Percentiles rank a stretch among this genome's conserved stretches.
Evolutionary conservation across 495 filamentous ascomycete species (phyloP).

Genomic region (Durotheca rogersii): DNA sequence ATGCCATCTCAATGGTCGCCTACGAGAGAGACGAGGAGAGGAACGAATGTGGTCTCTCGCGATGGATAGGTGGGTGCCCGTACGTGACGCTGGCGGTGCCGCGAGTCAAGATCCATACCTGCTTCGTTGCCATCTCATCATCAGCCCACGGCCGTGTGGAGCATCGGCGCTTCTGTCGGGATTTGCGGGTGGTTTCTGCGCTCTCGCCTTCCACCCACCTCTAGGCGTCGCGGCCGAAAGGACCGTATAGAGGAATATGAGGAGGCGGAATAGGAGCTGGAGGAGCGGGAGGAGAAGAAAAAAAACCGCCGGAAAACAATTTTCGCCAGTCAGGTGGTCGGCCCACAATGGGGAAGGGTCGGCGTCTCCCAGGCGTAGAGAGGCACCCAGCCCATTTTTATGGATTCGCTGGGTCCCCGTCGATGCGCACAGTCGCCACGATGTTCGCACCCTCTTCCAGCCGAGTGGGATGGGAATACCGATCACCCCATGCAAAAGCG

Average conservation of each 20-base stretch:
- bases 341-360: conserved; percentile 25
- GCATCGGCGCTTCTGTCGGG: conserved; percentile 26
- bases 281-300: conserved; percentile 4
- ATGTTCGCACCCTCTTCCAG: conserved; percentile 11
- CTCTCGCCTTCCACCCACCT: conserved; percentile 1
- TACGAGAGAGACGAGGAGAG: not conserved
- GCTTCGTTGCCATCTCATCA: conserved; percentile 15
- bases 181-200: conserved; percentile 21
- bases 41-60: not conserved
- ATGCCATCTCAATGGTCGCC: not conserved
- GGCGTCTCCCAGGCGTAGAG: conserved; percentile 20
- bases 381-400: conserved; percentile 21
- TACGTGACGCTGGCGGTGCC: conserved; percentile 20
- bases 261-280: no score
- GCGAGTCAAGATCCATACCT: conserved; percentile 18
- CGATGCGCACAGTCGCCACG: conserved; percentile 7
- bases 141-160: conserved; percentile 22
- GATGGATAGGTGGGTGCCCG: conserved; percentile 1
- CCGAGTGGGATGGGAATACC: conserved; percentile 1
- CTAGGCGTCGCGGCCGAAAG: conserved; percentile 12
- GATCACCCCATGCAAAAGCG: not conserved
- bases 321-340: conserved; percentile 25
- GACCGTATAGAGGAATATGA: not conserved
- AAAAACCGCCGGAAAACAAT: conserved; percentile 10
- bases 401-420: not conserved